These are phyloP conservation scores for Apium graveolens DNA, from an alignment of 129 eudicot species.

Conservation along the genomic window DNA sequence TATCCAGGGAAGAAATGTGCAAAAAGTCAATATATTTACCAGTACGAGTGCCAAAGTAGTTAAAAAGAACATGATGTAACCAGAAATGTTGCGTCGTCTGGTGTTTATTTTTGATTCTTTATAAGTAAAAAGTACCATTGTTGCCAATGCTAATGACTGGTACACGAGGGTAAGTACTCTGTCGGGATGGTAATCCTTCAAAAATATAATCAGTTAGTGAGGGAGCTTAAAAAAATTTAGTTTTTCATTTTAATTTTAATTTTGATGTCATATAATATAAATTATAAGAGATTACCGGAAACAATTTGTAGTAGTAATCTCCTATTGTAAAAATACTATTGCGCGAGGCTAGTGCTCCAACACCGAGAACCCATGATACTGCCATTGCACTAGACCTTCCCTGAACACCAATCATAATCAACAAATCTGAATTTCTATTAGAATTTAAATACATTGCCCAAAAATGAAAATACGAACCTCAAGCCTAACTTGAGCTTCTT, in stretches of 20 bases:
- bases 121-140: slow-evolving; percentile 32
- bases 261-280: neutral
- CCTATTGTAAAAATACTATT: slow-evolving; percentile 40
- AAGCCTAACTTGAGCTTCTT: slow-evolving; percentile 25
- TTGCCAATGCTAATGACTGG: slow-evolving; percentile 51
- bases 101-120: slow-evolving; percentile 43
- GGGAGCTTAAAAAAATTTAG: too few relatives aligned
- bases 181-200: slow-evolving; percentile 37
- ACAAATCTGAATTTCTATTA: neutral
- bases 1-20: neutral
- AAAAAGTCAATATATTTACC: neutral
- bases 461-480: slow-evolving; percentile 24
- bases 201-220: neutral
- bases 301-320: slow-evolving; percentile 45
- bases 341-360: slow-evolving; percentile 51
- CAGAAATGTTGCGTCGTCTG: slow-evolving; percentile 31
- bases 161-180: slow-evolving; percentile 43
- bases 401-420: slow-evolving; percentile 11
- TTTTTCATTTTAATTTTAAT: too few relatives aligned
- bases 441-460: neutral
- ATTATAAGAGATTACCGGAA: slow-evolving; percentile 29
- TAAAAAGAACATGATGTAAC: slow-evolving; percentile 25
- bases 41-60: slow-evolving; percentile 29
- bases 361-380: slow-evolving; percentile 50
- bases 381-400: slow-evolving; percentile 34